A percentile compares a stretch with the other conserved stretches of the same genome.
These are phyloP conservation scores for Talaromyces stipitatus DNA, from an alignment of 495 filamentous ascomycete species.

Conservation along the genomic window DNA sequence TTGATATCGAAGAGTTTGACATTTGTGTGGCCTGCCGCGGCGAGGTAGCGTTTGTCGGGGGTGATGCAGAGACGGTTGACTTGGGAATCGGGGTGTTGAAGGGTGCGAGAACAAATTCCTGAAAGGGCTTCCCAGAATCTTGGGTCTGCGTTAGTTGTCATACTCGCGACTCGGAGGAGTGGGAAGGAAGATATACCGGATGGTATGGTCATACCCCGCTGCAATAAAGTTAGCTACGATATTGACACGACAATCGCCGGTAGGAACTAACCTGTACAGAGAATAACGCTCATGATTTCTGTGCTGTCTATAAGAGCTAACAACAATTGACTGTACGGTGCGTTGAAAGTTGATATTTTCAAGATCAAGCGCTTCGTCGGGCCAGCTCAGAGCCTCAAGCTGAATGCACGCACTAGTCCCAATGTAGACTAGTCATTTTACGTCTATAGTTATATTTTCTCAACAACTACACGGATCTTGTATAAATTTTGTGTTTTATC, in stretches of 20 bases:
- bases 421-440: neutral
- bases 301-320: neutral
- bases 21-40: conserved; percentile 87
- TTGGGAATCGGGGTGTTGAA: conserved; percentile 95
- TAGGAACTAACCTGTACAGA: conserved; percentile 64
- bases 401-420: neutral
- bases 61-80: conserved; percentile 98
- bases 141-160: conserved; percentile 19
- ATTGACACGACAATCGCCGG: neutral
- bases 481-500: too few relatives aligned
- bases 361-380: neutral
- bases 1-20: conserved; percentile 98
- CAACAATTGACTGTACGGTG: conserved; percentile 1
- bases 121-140: conserved; percentile 98
- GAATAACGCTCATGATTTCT: conserved; percentile 74
- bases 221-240: conserved; percentile 13
- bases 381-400: neutral
- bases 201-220: conserved; percentile 99
- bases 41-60: conserved; percentile 92
- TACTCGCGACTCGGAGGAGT: neutral
- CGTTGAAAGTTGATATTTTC: neutral
- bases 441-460: neutral
- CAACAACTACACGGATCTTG: too few relatives aligned
- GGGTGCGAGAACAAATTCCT: conserved; percentile 94
- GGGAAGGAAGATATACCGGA: conserved; percentile 55